Percentiles rank a stretch among this genome's conserved stretches.
phyloP scores from a whole-genome alignment of 768 basidiomycete species.

The Lyophyllum semitale region DNA sequence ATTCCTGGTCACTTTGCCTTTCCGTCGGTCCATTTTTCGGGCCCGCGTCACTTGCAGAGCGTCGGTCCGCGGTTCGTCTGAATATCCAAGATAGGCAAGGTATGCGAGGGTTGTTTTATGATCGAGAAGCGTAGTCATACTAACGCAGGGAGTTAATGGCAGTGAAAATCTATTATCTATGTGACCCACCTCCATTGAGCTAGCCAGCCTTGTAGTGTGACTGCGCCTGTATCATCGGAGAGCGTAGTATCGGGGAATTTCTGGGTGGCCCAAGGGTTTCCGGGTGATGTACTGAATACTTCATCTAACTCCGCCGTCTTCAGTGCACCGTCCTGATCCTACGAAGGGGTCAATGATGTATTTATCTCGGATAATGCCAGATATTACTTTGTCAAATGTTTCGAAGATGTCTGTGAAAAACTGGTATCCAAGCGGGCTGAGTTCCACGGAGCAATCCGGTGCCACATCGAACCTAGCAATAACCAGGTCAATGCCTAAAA shows the following conservation, averaged over 20 bases:
- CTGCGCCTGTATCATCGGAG: slow-evolving; percentile 82
- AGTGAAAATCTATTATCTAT: not conserved
- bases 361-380: not conserved
- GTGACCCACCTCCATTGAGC: slow-evolving; percentile 91
- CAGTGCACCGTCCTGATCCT: slow-evolving; percentile 96
- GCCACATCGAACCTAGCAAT: slow-evolving; percentile 86
- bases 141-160: slow-evolving; percentile 29
- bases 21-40: slow-evolving; percentile 81
- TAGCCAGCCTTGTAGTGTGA: slow-evolving; percentile 97
- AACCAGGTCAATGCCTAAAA: slow-evolving; percentile 6
- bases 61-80: slow-evolving; percentile 72
- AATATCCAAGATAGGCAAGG: slow-evolving; percentile 93
- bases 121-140: slow-evolving; percentile 97
- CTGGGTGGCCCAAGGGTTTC: slow-evolving; percentile 93
- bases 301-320: slow-evolving; percentile 82
- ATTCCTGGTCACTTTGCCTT: slow-evolving; percentile 85
- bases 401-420: slow-evolving; percentile 98
- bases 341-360: slow-evolving; percentile 2
- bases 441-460: slow-evolving; percentile 91
- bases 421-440: slow-evolving; percentile 91
- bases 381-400: slow-evolving; percentile 82
- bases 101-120: slow-evolving; percentile 91
- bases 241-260: slow-evolving; percentile 91
- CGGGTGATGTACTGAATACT: slow-evolving; percentile 91
- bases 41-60: slow-evolving; percentile 86